Conservation (phyloP, 2,329 filamentous ascomycete species). For the Clarireedia sp. region DNA sequence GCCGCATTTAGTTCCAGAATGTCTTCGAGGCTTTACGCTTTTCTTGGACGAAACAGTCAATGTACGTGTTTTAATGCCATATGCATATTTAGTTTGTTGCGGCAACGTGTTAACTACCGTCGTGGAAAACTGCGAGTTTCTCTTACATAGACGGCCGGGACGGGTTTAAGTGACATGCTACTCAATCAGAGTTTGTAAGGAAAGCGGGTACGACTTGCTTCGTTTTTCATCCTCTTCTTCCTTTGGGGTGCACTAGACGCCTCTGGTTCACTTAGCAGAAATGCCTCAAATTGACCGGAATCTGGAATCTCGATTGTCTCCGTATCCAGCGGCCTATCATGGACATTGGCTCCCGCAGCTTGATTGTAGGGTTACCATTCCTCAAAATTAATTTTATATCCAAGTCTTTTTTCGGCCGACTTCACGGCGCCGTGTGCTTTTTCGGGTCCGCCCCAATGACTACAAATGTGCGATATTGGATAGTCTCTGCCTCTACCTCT, state of each 20-base stretch:
- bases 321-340: too few species aligned
- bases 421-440: neutral
- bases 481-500: too few species aligned
- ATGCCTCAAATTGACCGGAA: neutral
- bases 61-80: neutral
- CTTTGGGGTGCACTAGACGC: too few species aligned
- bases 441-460: neutral
- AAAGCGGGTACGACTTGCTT: neutral
- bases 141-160: neutral
- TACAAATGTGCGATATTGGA: neutral
- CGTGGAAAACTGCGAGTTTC: neutral
- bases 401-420: neutral
- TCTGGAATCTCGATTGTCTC: too few species aligned
- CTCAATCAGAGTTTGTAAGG: neutral
- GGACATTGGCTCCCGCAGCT: too few species aligned
- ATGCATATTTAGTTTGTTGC: neutral
- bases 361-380: neutral
- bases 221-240: too few species aligned
- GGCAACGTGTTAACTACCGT: too few species aligned
- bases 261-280: neutral
- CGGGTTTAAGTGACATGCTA: neutral
- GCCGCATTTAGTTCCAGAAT: neutral
- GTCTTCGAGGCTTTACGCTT: too few species aligned
- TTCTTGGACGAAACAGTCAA: too few species aligned
- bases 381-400: constrained; percentile 5